Conservation (phyloP, 2,329 filamentous ascomycete genomes). For the Fusarium sp. region DNA sequence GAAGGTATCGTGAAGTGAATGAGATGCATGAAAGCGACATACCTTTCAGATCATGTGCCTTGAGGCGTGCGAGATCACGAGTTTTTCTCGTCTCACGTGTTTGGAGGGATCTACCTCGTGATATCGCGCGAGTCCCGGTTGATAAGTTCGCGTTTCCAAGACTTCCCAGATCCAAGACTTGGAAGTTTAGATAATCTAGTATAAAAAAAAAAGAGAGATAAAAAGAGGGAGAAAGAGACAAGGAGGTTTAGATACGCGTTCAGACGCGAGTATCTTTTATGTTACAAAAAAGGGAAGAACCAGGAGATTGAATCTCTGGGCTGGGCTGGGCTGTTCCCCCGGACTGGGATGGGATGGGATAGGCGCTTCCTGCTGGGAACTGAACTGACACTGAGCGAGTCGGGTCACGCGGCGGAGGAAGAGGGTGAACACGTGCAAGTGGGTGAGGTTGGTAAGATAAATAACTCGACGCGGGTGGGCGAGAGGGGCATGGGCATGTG, state of each 20-base stretch:
- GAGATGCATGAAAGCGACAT: conserved; percentile 51
- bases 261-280: conserved; percentile 44
- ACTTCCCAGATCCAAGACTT: conserved; percentile 16
- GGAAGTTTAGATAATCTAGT: neutral
- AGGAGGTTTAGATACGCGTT: conserved; percentile 33
- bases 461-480: conserved; percentile 42
- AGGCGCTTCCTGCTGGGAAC: conserved; percentile 30
- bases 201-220: conserved; percentile 9
- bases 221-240: conserved; percentile 3
- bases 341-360: conserved; percentile 9
- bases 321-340: conserved; percentile 5
- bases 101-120: conserved; percentile 60
- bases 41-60: conserved; percentile 60
- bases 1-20: conserved; percentile 39
- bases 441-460: conserved; percentile 52
- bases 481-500: conserved; percentile 4
- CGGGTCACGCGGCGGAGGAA: conserved; percentile 55
- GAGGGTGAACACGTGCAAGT: conserved; percentile 55
- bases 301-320: conserved; percentile 33
- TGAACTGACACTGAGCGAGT: conserved; percentile 42
- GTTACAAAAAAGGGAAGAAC: conserved; percentile 42
- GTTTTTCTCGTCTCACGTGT: conserved; percentile 58
- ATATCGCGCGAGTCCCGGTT: conserved; percentile 55
- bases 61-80: conserved; percentile 56
- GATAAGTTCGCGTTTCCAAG: conserved; percentile 45